Base-by-base conservation (phyloP, 225 moss, liverwort and hornwort genomes). In the Asterella californica region DNA sequence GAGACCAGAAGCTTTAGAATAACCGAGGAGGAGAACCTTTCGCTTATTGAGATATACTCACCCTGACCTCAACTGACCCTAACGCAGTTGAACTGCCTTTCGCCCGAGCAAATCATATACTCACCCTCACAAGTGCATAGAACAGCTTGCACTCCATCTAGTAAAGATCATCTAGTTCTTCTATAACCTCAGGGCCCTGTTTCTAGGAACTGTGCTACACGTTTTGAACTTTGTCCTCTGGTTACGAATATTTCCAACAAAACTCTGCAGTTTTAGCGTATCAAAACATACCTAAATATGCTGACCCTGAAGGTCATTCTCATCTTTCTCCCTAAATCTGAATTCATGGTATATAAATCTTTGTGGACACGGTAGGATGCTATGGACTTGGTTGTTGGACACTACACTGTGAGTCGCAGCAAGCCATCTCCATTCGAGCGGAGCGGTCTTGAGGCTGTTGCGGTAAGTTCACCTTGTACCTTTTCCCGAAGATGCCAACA, bases 381-480 rank as follows among this genome's bases (percentile, higher is more conserved):
- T 61, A 92, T 99, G 83, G 99, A 99, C 86, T 90, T 99, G 84
- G 88, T 99, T 50, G 93, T 89, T 80, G 95, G 99, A 77, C 95
- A 92, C 81, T 99, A 91, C 78, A 89, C 88, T 82, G 87, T 92
- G 84, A 85, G 57, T 70, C 87, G 88, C 19, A 87, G 83, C 80
- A 81, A 83, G n/a, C 85, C 92, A 70, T 92, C 99, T 75, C 99
- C 93, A 37, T 86, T 92, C 70, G 88, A 90, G 76, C 74, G 87
- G 37, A 91, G 83, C 82, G 77, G 85, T 62, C 83, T 87, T 71
- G 95, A 94, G 85, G 33, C 91, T 45, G 6, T 93, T 37, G 88
- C 89, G 84, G 96, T 96, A 78, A 87, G 85, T 83, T 63, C 50
- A 72, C 63, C 45, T 37, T 76, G 59, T 52, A 27, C n/a, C n/a